Conservation (phyloP, 345 rosid species). For the Eucalyptus microcorys region DNA sequence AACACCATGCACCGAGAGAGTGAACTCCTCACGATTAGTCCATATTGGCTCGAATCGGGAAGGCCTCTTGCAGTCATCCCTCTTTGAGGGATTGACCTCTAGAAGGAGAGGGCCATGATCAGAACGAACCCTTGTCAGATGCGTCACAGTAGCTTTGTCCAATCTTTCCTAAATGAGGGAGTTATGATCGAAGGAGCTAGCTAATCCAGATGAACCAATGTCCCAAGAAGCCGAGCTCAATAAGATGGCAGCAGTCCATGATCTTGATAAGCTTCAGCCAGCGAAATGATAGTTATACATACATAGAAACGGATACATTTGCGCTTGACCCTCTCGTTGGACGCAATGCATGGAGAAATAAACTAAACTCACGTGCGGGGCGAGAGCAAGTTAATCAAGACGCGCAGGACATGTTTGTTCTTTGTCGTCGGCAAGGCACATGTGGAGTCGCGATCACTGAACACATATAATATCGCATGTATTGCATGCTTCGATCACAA, state of each 20-base stretch:
- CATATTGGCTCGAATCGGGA: neutral
- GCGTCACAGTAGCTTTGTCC: neutral
- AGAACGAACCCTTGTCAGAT: neutral
- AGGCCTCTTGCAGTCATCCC: neutral
- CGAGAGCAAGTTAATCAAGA: neutral
- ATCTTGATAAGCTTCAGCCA: neutral
- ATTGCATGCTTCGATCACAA: neutral
- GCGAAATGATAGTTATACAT: neutral
- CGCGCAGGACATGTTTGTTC: neutral
- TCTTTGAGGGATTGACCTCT: neutral
- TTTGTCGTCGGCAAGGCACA: neutral
- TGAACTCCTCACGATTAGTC: neutral
- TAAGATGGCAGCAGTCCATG: neutral
- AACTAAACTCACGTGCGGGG: neutral
- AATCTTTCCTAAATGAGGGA: neutral
- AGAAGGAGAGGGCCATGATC: neutral
- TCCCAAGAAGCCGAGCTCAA: neutral
- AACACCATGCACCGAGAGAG: neutral
- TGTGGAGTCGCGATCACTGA: neutral
- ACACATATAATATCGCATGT: neutral
- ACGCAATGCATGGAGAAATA: neutral
- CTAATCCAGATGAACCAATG: neutral
- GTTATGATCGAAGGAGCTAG: neutral
- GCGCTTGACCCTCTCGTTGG: neutral
- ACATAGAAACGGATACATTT: neutral